Base-by-base conservation (phyloP, 2,329 filamentous ascomycete genomes). In the Mycosphaerella arachidis region DNA sequence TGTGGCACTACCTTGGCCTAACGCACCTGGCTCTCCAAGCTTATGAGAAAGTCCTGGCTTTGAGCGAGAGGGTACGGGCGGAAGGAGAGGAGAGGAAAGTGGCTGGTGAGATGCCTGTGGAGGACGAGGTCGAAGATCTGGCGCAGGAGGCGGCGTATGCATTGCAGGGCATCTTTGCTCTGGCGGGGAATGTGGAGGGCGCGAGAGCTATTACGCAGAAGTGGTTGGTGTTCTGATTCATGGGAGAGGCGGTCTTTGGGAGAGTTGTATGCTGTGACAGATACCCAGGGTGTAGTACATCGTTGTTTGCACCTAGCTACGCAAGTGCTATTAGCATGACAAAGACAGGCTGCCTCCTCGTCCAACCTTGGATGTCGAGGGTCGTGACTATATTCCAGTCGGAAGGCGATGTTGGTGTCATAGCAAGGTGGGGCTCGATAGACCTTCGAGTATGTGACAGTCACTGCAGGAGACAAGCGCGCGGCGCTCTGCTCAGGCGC, bases 1-100 rank as follows among this genome's bases (percentile, higher is more conserved):
- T 86, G 29, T 94, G 89, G 78, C 89, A 94, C 72, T 81, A 87
- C 59, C 78, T 95, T 10, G 90, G 90, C 0, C 77, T 95, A 59
- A 80, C 83, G 20, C 86, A 90, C 70, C 76, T 95, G 30, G 91
- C 92, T 0, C 77, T 90, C 4, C 81, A 86, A 24, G 88, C 85
- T 56, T 97, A 97, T 72, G 78, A 86, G 64, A 78, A 75, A 37
- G 84, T 83, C 37, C 73, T 88, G 48, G 71, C 75, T 31, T 66
- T 86, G 37, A 78, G 79, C 40, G 74, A 76, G 51, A 68, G 76
- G 50, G 79, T 83, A n/a, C 74, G 73, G 37, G 61, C 66, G 50
- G 68, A 74, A 48, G 63, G 62, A 13, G 66, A 70, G 27, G 69
- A 70, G 7, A 74, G 76, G 58, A 80, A 30, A n/a, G 67, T 63